Evolutionary conservation across 352 stramenopile species (phyloP).

Genomic region (Elongisporangium senticosum): DNA sequence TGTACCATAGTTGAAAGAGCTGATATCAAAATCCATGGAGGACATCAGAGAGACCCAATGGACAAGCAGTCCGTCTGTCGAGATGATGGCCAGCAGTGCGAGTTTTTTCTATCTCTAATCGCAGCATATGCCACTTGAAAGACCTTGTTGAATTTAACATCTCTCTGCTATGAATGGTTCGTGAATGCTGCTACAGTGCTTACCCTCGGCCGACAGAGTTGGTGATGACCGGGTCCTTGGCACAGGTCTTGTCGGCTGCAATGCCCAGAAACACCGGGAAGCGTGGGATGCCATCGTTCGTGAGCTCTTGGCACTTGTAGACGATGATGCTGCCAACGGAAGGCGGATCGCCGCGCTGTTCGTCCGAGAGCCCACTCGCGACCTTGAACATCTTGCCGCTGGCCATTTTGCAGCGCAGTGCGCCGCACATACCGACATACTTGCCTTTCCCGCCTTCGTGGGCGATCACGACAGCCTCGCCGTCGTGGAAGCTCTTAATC

Average conservation of each 20-base stretch:
- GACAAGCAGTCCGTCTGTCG: too few species aligned
- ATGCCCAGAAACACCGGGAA: conserved; percentile 69
- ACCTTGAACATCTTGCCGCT: conserved; percentile 73
- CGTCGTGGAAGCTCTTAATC: conserved; percentile 75
- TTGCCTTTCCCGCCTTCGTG: conserved; percentile 69
- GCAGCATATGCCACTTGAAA: too few species aligned
- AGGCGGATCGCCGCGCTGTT: conserved; percentile 39
- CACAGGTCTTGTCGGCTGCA: conserved; percentile 42
- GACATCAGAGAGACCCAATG: too few species aligned
- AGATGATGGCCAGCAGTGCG: too few species aligned
- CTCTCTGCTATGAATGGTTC: too few species aligned
- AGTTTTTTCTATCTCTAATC: too few species aligned
- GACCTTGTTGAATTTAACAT: too few species aligned
- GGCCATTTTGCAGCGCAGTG: conserved; percentile 51
- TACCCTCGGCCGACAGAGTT: conserved; percentile 19
- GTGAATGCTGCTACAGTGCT: too few species aligned
- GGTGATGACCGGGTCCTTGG: conserved; percentile 43
- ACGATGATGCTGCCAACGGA: conserved; percentile 57
- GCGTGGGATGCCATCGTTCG: conserved; percentile 53
- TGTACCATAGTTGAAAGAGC: too few species aligned
- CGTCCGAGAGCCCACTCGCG: conserved; percentile 56
- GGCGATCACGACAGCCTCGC: conserved; percentile 54
- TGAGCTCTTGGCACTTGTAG: conserved; percentile 81
- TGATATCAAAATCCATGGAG: too few species aligned
- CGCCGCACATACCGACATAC: conserved; percentile 49